Evolutionary conservation across 139 green algal genomes (phyloP).

Genomic region (Asterochloris erici): DNA sequence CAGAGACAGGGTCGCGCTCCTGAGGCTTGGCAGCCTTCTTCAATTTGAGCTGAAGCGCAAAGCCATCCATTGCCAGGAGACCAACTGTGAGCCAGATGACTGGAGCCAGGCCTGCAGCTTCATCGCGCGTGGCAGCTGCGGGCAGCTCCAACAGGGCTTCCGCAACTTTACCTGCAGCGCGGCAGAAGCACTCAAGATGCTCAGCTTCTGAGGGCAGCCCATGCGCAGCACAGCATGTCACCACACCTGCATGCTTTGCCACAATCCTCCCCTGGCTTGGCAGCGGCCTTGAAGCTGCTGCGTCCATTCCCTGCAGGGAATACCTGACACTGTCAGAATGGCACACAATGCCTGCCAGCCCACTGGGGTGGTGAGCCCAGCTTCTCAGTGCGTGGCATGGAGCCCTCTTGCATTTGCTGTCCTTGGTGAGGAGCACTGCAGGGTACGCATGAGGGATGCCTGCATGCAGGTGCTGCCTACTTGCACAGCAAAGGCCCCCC

Average conservation of each 20-base stretch:
- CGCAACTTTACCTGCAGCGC: neutral
- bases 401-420: neutral
- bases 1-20: conserved; percentile 46
- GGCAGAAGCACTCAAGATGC: no score
- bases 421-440: no score
- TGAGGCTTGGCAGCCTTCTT: conserved; percentile 41
- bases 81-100: conserved; percentile 49
- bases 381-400: no score
- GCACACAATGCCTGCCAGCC: neutral
- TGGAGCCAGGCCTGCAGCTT: conserved; percentile 24
- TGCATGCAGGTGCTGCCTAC: no score
- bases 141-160: conserved; percentile 35
- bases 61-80: conserved; percentile 31
- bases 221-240: neutral
- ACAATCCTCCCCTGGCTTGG: conserved; percentile 35
- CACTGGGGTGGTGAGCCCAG: neutral
- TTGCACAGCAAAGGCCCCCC: no score
- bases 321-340: neutral
- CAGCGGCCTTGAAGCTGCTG: conserved; percentile 21
- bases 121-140: conserved; percentile 24
- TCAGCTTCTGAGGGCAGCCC: no score
- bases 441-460: no score
- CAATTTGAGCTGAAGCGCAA: conserved; percentile 54
- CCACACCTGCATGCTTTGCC: conserved; percentile 10
- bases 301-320: conserved; percentile 19